Evolutionary conservation across 106 monocot genomes (phyloP).

Genomic region (Platanthera zijinensis): DNA sequence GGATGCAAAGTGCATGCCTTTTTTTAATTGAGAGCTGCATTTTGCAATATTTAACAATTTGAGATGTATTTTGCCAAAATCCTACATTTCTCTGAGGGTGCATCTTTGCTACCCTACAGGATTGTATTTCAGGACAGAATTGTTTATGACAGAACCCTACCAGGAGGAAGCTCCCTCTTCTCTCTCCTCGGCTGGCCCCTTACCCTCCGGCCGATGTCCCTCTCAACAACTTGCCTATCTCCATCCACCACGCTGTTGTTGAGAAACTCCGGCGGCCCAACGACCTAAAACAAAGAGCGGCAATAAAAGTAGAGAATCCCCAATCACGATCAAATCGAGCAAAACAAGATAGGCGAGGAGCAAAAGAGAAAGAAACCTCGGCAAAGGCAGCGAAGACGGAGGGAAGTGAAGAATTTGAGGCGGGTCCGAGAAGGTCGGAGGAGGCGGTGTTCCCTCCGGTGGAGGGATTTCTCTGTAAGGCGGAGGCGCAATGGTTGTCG

Average conservation of each 20-base stretch:
- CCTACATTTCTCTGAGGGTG: no score
- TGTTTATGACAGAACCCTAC: conserved; percentile 19
- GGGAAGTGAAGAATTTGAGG: conserved; percentile 43
- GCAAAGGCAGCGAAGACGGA: conserved; percentile 76
- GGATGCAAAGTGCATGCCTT: no score
- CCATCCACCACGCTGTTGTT: conserved; percentile 32
- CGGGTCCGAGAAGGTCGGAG: neutral
- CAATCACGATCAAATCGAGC: conserved; percentile 4
- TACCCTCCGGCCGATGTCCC: conserved; percentile 23
- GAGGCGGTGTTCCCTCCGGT: neutral
- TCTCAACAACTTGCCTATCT: conserved; percentile 21
- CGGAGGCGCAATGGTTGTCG: neutral
- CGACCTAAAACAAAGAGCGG: conserved; percentile 22
- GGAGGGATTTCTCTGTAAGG: conserved; percentile 1
- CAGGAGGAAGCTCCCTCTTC: conserved; percentile 57
- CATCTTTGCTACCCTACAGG: no score
- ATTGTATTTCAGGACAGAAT: no score
- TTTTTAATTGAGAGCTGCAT: no score
- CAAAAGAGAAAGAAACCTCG: conserved; percentile 38
- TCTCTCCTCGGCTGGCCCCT: conserved; percentile 35
- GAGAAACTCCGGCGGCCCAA: conserved; percentile 85
- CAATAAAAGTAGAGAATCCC: conserved; percentile 6
- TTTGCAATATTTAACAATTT: no score
- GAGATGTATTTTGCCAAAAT: no score
- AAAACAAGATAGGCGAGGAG: neutral